Percentiles rank a stretch among this genome's conserved stretches.
Conservation (phyloP, 78 protist species). For the Ministeria vibrans region DNA sequence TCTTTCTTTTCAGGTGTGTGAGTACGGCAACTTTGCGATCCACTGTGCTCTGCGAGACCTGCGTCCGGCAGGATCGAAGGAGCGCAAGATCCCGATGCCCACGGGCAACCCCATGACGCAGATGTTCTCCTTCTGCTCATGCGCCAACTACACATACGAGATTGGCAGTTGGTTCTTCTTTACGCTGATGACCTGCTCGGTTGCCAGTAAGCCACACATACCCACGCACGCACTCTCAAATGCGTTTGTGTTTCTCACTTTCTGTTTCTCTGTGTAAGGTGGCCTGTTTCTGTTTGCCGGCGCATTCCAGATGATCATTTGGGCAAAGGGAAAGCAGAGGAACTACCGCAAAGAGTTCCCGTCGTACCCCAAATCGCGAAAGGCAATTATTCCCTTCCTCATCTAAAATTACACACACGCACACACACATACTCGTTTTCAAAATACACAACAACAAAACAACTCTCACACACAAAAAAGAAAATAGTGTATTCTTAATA, state of each 20-base stretch:
- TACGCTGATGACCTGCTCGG: constrained; percentile 49
- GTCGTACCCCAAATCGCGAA: constrained; percentile 54
- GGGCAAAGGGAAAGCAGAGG: constrained; percentile 73
- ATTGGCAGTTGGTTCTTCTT: constrained; percentile 66
- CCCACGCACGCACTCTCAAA: neutral
- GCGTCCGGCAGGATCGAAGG: constrained; percentile 52
- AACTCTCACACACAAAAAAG: too few species aligned
- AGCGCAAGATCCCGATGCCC: constrained; percentile 35
- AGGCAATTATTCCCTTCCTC: constrained; percentile 62
- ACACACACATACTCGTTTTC: too few species aligned
- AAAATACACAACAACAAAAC: too few species aligned
- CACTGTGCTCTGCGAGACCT: constrained; percentile 64
- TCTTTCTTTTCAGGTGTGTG: neutral
- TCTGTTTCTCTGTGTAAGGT: neutral
- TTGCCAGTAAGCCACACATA: neutral
- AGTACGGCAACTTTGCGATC: constrained; percentile 24
- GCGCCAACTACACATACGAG: constrained; percentile 82
- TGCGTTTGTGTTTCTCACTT: neutral
- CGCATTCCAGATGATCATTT: constrained; percentile 64
- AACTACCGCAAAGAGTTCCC: constrained; percentile 44
- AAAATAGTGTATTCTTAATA: too few species aligned
- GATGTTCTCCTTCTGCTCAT: constrained; percentile 53
- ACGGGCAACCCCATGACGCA: constrained; percentile 34
- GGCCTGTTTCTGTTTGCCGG: constrained; percentile 64
- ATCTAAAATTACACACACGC: too few species aligned